Evolutionary conservation across 129 eudicot species (phyloP), one percentile per base, ranked within the genome.

Genomic region (Calendula officinalis): DNA sequence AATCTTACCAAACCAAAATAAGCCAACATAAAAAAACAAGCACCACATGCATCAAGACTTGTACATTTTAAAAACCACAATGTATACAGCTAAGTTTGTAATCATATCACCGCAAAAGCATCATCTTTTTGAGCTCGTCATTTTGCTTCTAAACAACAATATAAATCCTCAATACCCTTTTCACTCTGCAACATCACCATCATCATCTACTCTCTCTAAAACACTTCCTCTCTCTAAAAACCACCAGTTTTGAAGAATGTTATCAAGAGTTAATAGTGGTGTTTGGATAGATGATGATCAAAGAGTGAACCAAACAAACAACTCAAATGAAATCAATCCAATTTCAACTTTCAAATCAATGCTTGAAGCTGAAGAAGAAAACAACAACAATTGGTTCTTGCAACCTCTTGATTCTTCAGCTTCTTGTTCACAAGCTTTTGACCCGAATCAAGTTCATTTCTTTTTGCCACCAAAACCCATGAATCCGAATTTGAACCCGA

Each of bases 341-440:
- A 72, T 84, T 8, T 69, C 88, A 0, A 32, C 84, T 1, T 87
- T 80, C 78, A 84, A 77, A 47, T 80, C 96, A 54, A 84, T 88
- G 67, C 79, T 88, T 4, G 94, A 77, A 27, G 85, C 48, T 56
- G 78, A 77, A 38, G 78, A 67, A 7, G 73, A 76, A 0, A 65
- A 59, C 62, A 67, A 10, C 60, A 77, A 73, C 68, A 80, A 38
- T 66, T 65, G 82, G 79, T 33, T 55, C 47, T 9, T 71, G 3
- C 72, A 72, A 30, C 76, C 56, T 0, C 70, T 81, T 37, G 95
- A 84, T 38, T 83, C 86, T 14, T 70, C 95, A 2, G 71, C 91
- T 11, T 84, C 95, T 12, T 87, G 89, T 60, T 83, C 95, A 9
- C 87, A 92, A 34, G 48, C 80, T 16, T 75, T 81, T 2, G 95